These are phyloP conservation scores for Zygosaccharomyces pseudobailii DNA, from an alignment of 1,139 yeast species.

Conservation along the genomic window DNA sequence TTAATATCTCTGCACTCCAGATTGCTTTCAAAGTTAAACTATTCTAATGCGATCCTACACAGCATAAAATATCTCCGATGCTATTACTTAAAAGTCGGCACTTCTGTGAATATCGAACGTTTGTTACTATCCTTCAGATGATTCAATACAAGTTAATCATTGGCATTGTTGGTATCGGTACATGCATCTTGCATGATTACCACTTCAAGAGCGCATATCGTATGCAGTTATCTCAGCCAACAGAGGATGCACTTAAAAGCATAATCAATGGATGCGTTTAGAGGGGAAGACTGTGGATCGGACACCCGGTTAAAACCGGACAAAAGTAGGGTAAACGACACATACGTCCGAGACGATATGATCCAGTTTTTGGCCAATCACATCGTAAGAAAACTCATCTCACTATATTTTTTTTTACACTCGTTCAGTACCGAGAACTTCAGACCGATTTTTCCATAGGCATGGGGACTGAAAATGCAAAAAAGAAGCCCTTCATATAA, in stretches of 20 bases:
- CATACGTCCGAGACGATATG: neutral
- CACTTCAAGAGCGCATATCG: neutral
- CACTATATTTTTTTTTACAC: neutral
- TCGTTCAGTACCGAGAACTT: neutral
- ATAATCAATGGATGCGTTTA: neutral
- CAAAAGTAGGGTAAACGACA: neutral
- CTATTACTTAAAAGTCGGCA: too few relatives aligned
- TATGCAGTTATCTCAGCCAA: neutral
- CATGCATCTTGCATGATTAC: too few relatives aligned
- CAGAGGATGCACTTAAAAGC: neutral
- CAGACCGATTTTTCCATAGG: constrained; percentile 3
- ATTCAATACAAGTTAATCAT: too few relatives aligned
- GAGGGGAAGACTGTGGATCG: neutral
- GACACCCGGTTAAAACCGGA: neutral
- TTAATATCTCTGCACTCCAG: too few relatives aligned
- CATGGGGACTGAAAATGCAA: neutral
- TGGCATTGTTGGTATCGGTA: too few relatives aligned
- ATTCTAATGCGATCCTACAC: too few relatives aligned
- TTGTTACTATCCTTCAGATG: too few relatives aligned
- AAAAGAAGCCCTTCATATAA: neutral
- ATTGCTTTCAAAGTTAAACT: too few relatives aligned
- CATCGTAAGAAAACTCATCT: constrained; percentile 1
- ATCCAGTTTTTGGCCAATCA: neutral
- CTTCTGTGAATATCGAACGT: too few relatives aligned
- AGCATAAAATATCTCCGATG: too few relatives aligned